Evolutionary conservation across 306 rosid species (phyloP), one percentile per base, ranked within the genome.

Genomic region (Lithocarpus polystachyus): DNA sequence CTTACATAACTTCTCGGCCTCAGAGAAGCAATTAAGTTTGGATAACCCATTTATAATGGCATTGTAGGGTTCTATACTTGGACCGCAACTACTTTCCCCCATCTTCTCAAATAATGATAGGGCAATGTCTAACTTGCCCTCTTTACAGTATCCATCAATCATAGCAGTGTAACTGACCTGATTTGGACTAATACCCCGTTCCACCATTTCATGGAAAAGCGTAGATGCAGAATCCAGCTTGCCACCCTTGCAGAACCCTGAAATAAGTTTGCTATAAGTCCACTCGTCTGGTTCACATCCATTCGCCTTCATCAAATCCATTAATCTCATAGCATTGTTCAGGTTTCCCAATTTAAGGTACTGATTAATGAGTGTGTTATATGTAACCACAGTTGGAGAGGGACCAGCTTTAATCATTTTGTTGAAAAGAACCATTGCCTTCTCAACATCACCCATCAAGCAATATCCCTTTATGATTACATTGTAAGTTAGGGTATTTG

Each of bases 371-470:
- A 85, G 82, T 23, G 84, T 79, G 78, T 86, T 86, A 68, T 76
- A 86, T 22, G 86, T 82, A 35, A 86, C 61, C 37, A 79, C 84
- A 75, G 77, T 79, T 55, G 84, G 84, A 67, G 68, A 61, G 7
- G 86, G 86, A 52, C 86, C 86, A 20, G 54, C 69, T 31, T 77
- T 80, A 65, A 86, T 80, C 89, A 86, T 86, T 80, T 77, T 80
- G 79, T 84, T 76, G 48, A 86, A 80, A 52, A 82, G 80, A 24
- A 73, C 45, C 86, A 86, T 86, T 23, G 86, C 89, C 59, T 82
- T 77, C 48, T 55, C 67, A 69, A 82, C 52, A 53, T 76, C 61
- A 73, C 82, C 84, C 71, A 60, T 73, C 61, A 43, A 54, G 74
- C 86, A 82, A 48, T 76, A 82, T n/a, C 75, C 84, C 68, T 86